Percentiles rank a stretch among this genome's conserved stretches.
Conservation (phyloP, 1,284 basidiomycete species). For the Pseudozyma sp. region DNA sequence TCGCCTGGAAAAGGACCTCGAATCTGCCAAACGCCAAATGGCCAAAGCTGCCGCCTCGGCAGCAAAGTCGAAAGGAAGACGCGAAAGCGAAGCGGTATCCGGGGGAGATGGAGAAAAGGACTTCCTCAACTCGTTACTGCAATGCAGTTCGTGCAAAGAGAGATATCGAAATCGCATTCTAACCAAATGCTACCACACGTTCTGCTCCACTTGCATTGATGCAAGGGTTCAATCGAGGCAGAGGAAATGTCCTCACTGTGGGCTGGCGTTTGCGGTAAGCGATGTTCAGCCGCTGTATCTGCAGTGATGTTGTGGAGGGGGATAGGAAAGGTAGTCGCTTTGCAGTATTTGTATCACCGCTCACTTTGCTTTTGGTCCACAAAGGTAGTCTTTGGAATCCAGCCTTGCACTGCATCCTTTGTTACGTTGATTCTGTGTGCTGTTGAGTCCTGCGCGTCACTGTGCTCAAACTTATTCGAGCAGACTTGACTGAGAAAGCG, state of each 20-base stretch:
- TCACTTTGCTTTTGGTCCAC: background rate
- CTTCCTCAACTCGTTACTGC: constrained; percentile 83
- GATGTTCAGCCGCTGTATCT: constrained; percentile 87
- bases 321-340: too few species aligned
- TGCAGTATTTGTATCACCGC: background rate
- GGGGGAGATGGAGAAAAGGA: constrained; percentile 64
- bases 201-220: constrained; percentile 89
- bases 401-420: background rate
- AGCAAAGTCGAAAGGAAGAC: constrained; percentile 59
- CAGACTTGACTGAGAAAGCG: too few species aligned
- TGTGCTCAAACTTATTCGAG: too few species aligned
- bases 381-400: background rate
- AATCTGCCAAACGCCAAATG: constrained; percentile 52
- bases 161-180: constrained; percentile 88
- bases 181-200: constrained; percentile 94
- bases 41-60: constrained; percentile 55
- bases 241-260: constrained; percentile 94
- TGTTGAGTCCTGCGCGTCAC: too few species aligned
- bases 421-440: too few species aligned
- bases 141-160: constrained; percentile 89
- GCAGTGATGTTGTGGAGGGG: constrained; percentile 35
- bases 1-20: constrained; percentile 57
- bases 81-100: constrained; percentile 27
- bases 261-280: constrained; percentile 83
- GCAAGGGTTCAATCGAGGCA: constrained; percentile 88